Base-by-base conservation (phyloP, 305 asterid genomes). In the Ilex paraguariensis region DNA sequence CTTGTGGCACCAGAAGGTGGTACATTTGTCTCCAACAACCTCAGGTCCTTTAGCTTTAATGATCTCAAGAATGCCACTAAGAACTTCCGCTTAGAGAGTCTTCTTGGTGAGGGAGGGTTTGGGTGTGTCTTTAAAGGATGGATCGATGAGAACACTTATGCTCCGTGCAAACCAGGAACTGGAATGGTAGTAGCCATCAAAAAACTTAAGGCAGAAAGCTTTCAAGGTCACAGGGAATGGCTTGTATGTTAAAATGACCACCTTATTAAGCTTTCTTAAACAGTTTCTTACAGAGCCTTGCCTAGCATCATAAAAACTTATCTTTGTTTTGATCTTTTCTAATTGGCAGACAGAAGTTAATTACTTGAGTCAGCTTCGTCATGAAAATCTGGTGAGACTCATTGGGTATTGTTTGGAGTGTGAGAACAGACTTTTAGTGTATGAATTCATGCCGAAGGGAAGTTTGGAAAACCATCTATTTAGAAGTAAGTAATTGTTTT, bases 221-320 rank as follows among this genome's bases (percentile, higher is more conserved):
- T 68, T 66, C 96, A 89, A 67, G 96, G 96, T 13, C 96, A 89
- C 74, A 54, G 85, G 51, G 96, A 89, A 79, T 89, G 96, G 96
- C 90, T 82, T 74, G 96, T 88, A 82, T 13, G 91, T 81, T 15
- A 13, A 46, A 46, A 12, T 13, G 28, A 21, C 28, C 28, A 46
- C 13, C n/a, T 12, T 13, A 46, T 46, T 46, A 3, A 46, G 15
- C 52, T 46, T 46, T 46, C 52, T 46, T 46, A 5, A 13, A 10
- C 10, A 46, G 5, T 46, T 10, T 46, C 52, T 46, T 46, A 10
- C 13, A 46, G 15, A 46, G 10, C 52, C 13, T 46, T 46, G 16
- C 11, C 13, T 46, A 12, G 15, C 13, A 3, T 46, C 10, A 7
- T 46, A 46, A 46, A n/a, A 21, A 14, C 4, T 14, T 3, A 12